phyloP scores from a whole-genome alignment of 495 filamentous ascomycete genomes.

The Bombardia bombarda region DNA sequence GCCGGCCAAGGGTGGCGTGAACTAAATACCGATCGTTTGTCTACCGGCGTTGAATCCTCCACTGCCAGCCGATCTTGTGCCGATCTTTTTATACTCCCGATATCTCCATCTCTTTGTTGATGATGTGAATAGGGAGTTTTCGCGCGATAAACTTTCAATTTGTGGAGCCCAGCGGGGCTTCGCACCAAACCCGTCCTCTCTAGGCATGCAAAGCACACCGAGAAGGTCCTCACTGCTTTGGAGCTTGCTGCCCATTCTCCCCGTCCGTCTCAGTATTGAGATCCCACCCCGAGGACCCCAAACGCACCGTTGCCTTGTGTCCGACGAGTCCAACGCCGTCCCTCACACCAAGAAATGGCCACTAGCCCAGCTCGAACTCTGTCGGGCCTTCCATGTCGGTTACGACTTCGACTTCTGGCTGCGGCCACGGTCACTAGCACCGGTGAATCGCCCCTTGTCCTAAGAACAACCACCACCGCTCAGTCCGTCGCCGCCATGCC shows the following conservation, averaged over 20 bases:
- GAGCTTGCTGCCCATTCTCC: background rate
- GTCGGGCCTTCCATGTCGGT: conserved; percentile 9
- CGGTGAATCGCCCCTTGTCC: background rate
- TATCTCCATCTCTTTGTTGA: background rate
- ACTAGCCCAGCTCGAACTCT: conserved; percentile 5
- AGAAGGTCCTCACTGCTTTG: no score
- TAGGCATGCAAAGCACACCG: background rate
- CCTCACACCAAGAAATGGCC: conserved; percentile 1
- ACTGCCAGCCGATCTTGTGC: no score
- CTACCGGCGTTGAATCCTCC: no score
- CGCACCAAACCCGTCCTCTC: background rate
- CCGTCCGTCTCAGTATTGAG: background rate
- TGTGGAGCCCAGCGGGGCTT: conserved; percentile 4
- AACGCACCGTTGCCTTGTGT: background rate
- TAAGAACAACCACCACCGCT: background rate
- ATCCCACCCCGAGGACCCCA: background rate
- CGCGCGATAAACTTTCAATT: background rate
- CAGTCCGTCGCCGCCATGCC: background rate
- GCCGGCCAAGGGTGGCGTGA: no score
- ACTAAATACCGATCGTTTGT: no score
- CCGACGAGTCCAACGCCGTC: background rate
- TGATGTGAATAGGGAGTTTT: background rate
- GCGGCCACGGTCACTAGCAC: background rate
- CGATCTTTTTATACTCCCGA: no score
- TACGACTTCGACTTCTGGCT: background rate